phyloP scores from a whole-genome alignment of 2,329 filamentous ascomycete genomes.

The Tolypocladium paradoxum region DNA sequence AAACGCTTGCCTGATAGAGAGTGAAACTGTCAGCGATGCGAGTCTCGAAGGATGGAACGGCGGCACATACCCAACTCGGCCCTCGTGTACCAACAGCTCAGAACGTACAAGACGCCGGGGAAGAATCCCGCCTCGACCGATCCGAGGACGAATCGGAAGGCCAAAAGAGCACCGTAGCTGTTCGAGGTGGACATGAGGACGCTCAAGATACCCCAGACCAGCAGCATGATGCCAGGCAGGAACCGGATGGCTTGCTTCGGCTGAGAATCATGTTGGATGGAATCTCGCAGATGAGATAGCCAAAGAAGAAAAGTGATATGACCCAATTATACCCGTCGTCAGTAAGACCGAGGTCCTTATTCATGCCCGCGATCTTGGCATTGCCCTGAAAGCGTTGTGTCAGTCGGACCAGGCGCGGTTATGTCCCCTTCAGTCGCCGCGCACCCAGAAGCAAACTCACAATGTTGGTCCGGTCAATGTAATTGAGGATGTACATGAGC shows the following conservation, averaged over 20 bases:
- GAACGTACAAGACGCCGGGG: conserved; percentile 38
- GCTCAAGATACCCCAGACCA: conserved; percentile 27
- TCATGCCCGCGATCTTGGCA: conserved; percentile 40
- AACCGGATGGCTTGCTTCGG: conserved; percentile 38
- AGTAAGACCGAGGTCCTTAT: conserved; percentile 30
- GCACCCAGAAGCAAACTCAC: conserved; percentile 7
- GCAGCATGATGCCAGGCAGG: conserved; percentile 39
- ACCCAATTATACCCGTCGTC: conserved; percentile 38
- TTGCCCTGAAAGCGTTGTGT: conserved; percentile 23
- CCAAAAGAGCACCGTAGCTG: conserved; percentile 35
- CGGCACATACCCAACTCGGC: conserved; percentile 28
- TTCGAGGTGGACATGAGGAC: conserved; percentile 38
- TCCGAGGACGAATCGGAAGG: conserved; percentile 34
- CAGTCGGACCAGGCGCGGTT: too few relatives aligned
- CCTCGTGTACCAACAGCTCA: conserved; percentile 45
- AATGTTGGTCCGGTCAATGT: conserved; percentile 19
- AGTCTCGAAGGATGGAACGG: neutral
- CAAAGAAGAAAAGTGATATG: conserved; percentile 43
- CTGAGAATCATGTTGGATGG: conserved; percentile 44
- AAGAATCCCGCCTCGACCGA: conserved; percentile 40
- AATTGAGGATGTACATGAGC: conserved; percentile 27
- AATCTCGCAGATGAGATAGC: conserved; percentile 41
- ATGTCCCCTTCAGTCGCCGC: too few relatives aligned
- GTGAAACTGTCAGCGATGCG: neutral
- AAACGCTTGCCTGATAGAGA: conserved; percentile 33